Percentiles rank a stretch among this genome's conserved stretches.
Evolutionary conservation across 2,329 filamentous ascomycete species (phyloP).

Genomic region (Metarhizium album): DNA sequence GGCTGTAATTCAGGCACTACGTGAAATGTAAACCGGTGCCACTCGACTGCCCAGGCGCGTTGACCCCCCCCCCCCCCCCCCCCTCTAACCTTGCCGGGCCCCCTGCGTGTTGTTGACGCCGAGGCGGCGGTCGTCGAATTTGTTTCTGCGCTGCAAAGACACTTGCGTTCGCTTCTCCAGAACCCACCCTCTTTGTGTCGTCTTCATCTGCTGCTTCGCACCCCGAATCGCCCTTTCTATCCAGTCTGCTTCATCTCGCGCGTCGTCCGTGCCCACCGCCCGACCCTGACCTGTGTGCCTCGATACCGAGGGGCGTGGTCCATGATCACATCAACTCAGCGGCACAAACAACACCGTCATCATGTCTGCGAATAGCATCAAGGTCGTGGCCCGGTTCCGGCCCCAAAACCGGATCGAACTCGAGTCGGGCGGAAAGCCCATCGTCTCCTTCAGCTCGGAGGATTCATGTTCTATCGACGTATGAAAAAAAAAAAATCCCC

Average conservation of each 20-base stretch:
- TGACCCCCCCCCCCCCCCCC: neutral
- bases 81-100: neutral
- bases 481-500: constrained; percentile 19
- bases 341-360: constrained; percentile 22
- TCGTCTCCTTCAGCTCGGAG: constrained; percentile 78
- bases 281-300: neutral
- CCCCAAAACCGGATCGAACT: constrained; percentile 94
- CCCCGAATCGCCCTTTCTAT: neutral
- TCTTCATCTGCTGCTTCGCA: neutral
- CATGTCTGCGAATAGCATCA: constrained; percentile 56
- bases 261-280: constrained; percentile 2
- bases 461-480: constrained; percentile 84
- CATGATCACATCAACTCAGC: constrained; percentile 7
- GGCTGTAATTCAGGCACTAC: neutral
- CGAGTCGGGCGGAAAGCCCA: constrained; percentile 79
- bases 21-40: neutral
- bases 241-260: neutral
- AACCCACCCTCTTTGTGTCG: neutral
- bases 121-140: neutral
- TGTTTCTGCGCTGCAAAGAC: constrained; percentile 1
- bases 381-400: constrained; percentile 94
- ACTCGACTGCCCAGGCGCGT: constrained; percentile 2
- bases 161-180: neutral
- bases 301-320: constrained; percentile 6
- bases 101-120: constrained; percentile 1